A percentile compares a stretch with the other conserved stretches of the same genome.
Evolutionary conservation across 768 basidiomycete genomes (phyloP).

Genomic region (Cystofilobasidium bisporidii): DNA sequence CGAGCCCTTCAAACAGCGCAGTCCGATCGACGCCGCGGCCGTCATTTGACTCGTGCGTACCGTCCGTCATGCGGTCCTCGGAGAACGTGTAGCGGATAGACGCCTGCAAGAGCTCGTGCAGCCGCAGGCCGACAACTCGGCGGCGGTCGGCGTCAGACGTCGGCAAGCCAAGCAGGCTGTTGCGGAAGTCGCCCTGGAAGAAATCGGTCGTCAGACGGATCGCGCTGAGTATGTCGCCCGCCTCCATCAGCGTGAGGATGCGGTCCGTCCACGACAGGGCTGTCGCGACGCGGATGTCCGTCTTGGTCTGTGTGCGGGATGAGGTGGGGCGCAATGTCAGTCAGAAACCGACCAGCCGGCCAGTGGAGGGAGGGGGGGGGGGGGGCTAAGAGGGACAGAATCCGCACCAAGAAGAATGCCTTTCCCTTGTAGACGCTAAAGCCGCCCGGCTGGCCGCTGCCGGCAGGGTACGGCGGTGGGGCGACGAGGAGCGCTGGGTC

Average conservation of each 20-base stretch:
- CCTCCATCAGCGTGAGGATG: slow-evolving; percentile 68
- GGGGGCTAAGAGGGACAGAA: no score
- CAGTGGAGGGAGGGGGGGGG: background rate
- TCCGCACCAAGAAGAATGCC: slow-evolving; percentile 78
- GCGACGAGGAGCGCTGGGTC: slow-evolving; percentile 30
- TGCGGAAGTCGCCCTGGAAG: slow-evolving; percentile 72
- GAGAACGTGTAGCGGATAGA: slow-evolving; percentile 86
- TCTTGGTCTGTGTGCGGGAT: slow-evolving; percentile 46
- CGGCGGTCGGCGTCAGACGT: slow-evolving; percentile 52
- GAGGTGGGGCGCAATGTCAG: background rate
- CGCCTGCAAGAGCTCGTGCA: slow-evolving; percentile 74
- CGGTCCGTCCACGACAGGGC: slow-evolving; percentile 92
- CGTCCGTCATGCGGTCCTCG: slow-evolving; percentile 84
- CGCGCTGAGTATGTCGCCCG: slow-evolving; percentile 78
- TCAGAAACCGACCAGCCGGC: background rate
- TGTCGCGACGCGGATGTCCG: slow-evolving; percentile 67
- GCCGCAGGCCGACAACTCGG: slow-evolving; percentile 59
- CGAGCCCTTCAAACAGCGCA: slow-evolving; percentile 76
- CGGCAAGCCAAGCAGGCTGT: slow-evolving; percentile 69
- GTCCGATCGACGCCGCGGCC: slow-evolving; percentile 89
- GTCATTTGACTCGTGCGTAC: slow-evolving; percentile 57
- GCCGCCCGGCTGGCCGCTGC: slow-evolving; percentile 48
- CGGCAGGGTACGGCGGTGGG: slow-evolving; percentile 27
- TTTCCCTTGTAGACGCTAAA: slow-evolving; percentile 78
- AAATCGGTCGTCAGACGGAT: slow-evolving; percentile 77